Evolutionary conservation across 495 filamentous ascomycete species (phyloP), one percentile per base, ranked within the genome.

Genomic region (Aspergillus sparsus): DNA sequence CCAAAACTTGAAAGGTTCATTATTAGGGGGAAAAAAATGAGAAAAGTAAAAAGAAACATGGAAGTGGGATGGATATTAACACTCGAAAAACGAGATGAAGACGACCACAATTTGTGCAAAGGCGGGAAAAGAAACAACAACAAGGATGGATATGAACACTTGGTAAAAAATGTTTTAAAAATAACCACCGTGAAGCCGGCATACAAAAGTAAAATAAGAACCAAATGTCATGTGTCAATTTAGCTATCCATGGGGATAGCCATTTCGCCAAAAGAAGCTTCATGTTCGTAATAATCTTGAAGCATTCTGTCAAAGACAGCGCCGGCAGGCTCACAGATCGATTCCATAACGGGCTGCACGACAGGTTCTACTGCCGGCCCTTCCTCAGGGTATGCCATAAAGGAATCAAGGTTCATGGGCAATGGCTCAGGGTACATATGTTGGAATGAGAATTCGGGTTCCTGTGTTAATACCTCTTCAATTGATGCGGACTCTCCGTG

Each of bases 291-390:
- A 31, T 53, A 53, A 9, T 60, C 49, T 3, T 10, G 8, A 0
- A 60, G 18, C 57, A 60, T 60, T 3, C 7, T 6, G 49, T 53
- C 57, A 13, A 60, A 49, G 1, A 45, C 21, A 11, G 53, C 33
- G 5, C 33, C 13, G 3, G 39, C 15, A 12, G 35, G 10, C 16
- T 16, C 15, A 5, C 3, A 27, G 21, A 27, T 27, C 3, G 21
- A 27, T 27, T 27, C 21, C 21, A 27, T 27, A 27, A 27, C 21
- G 21, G 3, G 21, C 3, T 1, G 21, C 21, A 27, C 21, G 1
- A 27, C 21, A 27, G 21, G 3, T 27, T 27, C 1, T 27, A 27
- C 21, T 1, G 21, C 21, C 21, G 21, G 3, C 3, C 3, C 21
- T 27, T 27, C 21, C 21, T 27, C 0, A 13, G 31, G 11, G 27